Evolutionary conservation across 345 rosid species (phyloP), one percentile per base, ranked within the genome.

Genomic region (Melaleuca quinquenervia): DNA sequence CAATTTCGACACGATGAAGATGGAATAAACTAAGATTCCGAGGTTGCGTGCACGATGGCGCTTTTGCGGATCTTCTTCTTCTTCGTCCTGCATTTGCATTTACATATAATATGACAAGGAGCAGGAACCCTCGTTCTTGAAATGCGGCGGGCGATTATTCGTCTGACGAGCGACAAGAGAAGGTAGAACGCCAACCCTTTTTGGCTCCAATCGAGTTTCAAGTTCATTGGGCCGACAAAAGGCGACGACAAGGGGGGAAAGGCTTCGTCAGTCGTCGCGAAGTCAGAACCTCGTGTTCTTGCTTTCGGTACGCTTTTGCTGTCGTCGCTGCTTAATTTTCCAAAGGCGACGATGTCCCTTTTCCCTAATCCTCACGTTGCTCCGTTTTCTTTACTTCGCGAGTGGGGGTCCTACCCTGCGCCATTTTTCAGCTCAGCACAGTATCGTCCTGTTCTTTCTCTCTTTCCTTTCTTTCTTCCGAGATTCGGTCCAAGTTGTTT

Each of bases 221-320:
- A 45, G 82, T 48, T 45, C 22, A 36, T 51, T 26, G 58, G 82
- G 78, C 82, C 86, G 86, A 85, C 86, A 51, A 74, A 70, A 62
- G 51, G 24, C 32, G 83, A 22, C 52, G 27, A 52, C 15, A 52
- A 50, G 16, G 74, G 74, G 55, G 29, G 50, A 29, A 70, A 10
- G 86, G 29, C 54, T 74, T 36, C 41, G 27, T 21, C 32, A 26
- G 87, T 85, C 87, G 27, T 52, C 18, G 24, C 29, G 44, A 53
- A 78, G 87, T 85, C 87, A 85, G 56, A 85, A 78, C n/a, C 87
- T 76, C 87, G 87, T 76, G 84, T 44, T 52, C 32, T 49, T 75
- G 41, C 26, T 52, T 85, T 53, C 26, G 9, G 32, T 24, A 11
- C 21, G 13, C 85, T 50, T 84, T 84, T 27, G 48, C 29, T 50